Base-by-base conservation (phyloP, 2,329 filamentous ascomycete species). In the Intubia oerlemansii region DNA sequence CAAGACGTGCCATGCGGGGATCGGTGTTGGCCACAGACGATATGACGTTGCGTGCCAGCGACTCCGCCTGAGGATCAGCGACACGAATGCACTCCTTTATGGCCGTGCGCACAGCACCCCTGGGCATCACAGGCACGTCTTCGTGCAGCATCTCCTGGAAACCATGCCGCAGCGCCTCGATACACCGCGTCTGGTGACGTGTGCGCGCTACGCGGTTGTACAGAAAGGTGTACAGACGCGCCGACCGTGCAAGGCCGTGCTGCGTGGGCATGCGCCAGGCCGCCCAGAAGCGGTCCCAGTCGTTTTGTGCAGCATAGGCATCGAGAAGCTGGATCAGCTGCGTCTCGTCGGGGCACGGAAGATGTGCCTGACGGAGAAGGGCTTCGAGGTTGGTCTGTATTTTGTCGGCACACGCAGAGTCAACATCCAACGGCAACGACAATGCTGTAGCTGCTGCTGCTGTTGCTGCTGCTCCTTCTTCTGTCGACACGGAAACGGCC, bases 111-210 rank as follows among this genome's bases (percentile, higher is more conserved):
- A 77, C 38, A 2, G 44, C 34, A 2, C 52, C 56, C 7, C 50
- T 36, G 1, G 60, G 47, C 15, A 37, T 29, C 11, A 78, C 53
- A 0, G 51, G 48, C 2, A 60, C 58, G 1, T 53, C 35, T 41
- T 78, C 70, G 26, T 48, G 44, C 12, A 52, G 36, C 63, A 78
- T 71, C 41, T 72, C 66, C 3, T 57, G 53, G n/a, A 65, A 53
- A 41, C 60, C 62, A 35, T 51, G 56, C n/a, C 55, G 57, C 35
- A 65, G 47, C 14, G 51, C 57, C 33, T 53, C 52, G 30, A 46
- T 54, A 43, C 54, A 68, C 35, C 50, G 44, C 27, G 32, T 39
- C 32, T 54, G 46, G 36, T 62, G 49, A 0, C 45, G 39, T 0
- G 56, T 54, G 5, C 49, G 42, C 1, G 59, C 56, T 30, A 69